phyloP scores from a whole-genome alignment of 805 yeast genomes.

The Saturnispora diversa region DNA sequence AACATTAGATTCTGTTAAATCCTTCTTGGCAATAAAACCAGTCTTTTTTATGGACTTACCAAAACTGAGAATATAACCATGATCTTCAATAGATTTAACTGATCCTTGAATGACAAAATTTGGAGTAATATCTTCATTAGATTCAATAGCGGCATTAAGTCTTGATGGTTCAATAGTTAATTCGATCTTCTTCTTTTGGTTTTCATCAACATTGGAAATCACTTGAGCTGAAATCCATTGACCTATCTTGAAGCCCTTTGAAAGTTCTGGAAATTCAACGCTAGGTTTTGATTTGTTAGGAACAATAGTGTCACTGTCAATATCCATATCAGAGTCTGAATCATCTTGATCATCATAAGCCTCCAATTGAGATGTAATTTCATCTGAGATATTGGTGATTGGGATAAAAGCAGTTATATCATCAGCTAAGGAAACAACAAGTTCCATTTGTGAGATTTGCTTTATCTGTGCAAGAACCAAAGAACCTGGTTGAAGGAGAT shows the following conservation, averaged over 20 bases:
- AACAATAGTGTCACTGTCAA: conserved; percentile 19
- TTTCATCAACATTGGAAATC: conserved; percentile 37
- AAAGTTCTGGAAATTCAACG: conserved; percentile 49
- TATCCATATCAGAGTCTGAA: conserved; percentile 28
- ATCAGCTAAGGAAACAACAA: conserved; percentile 70
- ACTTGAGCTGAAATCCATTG: conserved; percentile 83
- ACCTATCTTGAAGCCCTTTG: conserved; percentile 53
- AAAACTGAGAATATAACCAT: conserved; percentile 70
- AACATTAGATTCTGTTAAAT: conserved; percentile 29
- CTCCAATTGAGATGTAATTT: conserved; percentile 50
- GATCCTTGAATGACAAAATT: conserved; percentile 70
- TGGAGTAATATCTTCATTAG: conserved; percentile 53
- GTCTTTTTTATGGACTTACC: conserved; percentile 46
- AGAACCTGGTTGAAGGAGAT: conserved; percentile 62
- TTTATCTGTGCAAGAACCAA: conserved; percentile 69
- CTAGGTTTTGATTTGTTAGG: conserved; percentile 22
- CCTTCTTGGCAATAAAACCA: conserved; percentile 74
- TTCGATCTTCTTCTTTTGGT: conserved; percentile 52
- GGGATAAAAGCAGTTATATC: conserved; percentile 74
- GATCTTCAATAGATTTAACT: conserved; percentile 80
- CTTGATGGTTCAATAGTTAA: conserved; percentile 65
- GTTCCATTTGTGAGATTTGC: conserved; percentile 50
- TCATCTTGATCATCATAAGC: conserved; percentile 45
- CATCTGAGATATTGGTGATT: conserved; percentile 61
- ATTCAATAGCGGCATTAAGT: conserved; percentile 53